Evolutionary conservation across 805 yeast genomes (phyloP).

Genomic region (Wickerhamiella azyma): DNA sequence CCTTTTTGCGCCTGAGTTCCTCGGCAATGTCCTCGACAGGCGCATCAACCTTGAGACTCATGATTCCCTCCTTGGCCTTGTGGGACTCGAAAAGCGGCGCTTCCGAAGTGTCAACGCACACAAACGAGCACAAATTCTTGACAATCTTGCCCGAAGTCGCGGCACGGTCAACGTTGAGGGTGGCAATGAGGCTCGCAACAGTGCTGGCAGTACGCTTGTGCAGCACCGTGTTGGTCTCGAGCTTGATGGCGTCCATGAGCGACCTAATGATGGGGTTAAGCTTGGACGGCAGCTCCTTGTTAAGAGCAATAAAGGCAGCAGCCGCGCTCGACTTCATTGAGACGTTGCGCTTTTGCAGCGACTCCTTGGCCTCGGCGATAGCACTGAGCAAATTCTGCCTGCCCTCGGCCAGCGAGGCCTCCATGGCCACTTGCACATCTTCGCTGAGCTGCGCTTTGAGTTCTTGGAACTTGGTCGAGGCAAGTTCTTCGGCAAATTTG

Average conservation of each 20-base stretch:
- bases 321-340: slow-evolving; percentile 66
- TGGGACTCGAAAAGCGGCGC: slow-evolving; percentile 83
- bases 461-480: slow-evolving; percentile 51
- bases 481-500: slow-evolving; percentile 58
- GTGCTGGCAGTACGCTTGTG: slow-evolving; percentile 63
- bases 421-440: slow-evolving; percentile 52
- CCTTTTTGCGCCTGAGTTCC: slow-evolving; percentile 39
- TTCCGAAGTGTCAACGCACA: slow-evolving; percentile 91
- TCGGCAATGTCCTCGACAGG: slow-evolving; percentile 46
- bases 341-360: slow-evolving; percentile 31
- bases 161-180: slow-evolving; percentile 40
- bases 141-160: slow-evolving; percentile 78
- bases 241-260: slow-evolving; percentile 82
- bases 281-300: slow-evolving; percentile 54
- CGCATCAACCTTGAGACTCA: slow-evolving; percentile 44
- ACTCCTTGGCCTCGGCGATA: slow-evolving; percentile 49
- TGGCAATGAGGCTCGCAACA: slow-evolving; percentile 48
- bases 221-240: slow-evolving; percentile 49
- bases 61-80: slow-evolving; percentile 38
- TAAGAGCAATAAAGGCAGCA: slow-evolving; percentile 49
- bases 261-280: slow-evolving; percentile 79
- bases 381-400: slow-evolving; percentile 52
- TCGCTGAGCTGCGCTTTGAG: slow-evolving; percentile 50
- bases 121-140: slow-evolving; percentile 78
- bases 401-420: slow-evolving; percentile 66